Evolutionary conservation across 495 filamentous ascomycete genomes (phyloP), one percentile per base, ranked within the genome.

Genomic region (Penicillium riverlandense): DNA sequence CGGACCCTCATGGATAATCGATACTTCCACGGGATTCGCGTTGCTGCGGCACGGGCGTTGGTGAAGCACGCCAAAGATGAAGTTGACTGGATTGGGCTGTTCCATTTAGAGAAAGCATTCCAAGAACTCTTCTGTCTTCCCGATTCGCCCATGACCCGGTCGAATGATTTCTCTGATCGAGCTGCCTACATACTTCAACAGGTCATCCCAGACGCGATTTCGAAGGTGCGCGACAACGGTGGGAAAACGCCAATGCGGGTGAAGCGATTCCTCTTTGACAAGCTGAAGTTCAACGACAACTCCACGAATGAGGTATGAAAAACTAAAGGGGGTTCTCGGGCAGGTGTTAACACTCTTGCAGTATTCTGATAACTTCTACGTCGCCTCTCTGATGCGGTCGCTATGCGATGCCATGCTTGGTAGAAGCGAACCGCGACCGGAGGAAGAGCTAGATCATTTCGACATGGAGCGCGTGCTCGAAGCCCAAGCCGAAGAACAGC

Each of bases 281-380:
- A 90, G 63, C 67, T 99, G 22, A 83, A 84, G 37, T 89, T 88
- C 66, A 99, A 97, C 50, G 88, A 97, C 61, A 97, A 99, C 57
- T 79, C 82, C 0, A 83, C 84, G 46, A 97, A 97, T 53, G 72
- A 76, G 54, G 78, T 80, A 61, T 61, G 72, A 34, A 33, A 8
- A 37, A 9, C 0, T 9, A 33, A 6, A 1, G 13, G 22, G 11
- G 6, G 12, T 29, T 42, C 29, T 7, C 7, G 4, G 10, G 22
- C 5, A 8, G 2, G 11, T 14, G 30, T 8, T 34, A 29, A 40
- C 28, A 8, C 14, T 32, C 13, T 6, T 37, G 30, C 40, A 32
- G 55, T 91, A 76, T 53, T 94, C 88, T 11, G 94, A 99, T 52
- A 80, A 85, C 45, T 83, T 84, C 54, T 97, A 96, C 52, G 78